Base-by-base conservation (phyloP, 495 filamentous ascomycete genomes). In the Aspergillus panamensis region DNA sequence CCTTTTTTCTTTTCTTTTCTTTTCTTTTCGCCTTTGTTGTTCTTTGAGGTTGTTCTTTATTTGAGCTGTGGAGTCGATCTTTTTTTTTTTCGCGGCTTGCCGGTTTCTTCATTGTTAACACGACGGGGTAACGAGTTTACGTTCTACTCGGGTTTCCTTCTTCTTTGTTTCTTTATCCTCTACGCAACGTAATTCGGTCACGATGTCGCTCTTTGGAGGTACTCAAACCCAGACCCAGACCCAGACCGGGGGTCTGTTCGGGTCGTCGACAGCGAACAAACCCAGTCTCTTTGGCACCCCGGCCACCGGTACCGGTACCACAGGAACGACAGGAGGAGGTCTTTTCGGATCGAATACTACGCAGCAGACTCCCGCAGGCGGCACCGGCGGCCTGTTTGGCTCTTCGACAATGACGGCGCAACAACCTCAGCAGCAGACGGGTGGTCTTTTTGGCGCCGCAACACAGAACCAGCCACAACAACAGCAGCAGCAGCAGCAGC, bases 151-250 rank as follows among this genome's bases (percentile, higher is more conserved):
- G n/a, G 17, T 20, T 13, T 39, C n/a, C n/a, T 25, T 25, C 25
- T 25, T 25, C 2, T 12, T 40, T 40, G 2, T 6, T 40, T 40
- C 8, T 40, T 40, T 14, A 40, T 40, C 50, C 20, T 53, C 9
- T 8, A n/a, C 31, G 7, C 29, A 20, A 13, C 30, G 7, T 51
- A 14, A 51, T 13, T 40, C 42, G 6, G n/a, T 29, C 31, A 63
- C 53, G 30, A 73, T 69, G 60, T 76, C 75, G 31, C 66, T 77
- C n/a, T 78, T 80, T 54, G 72, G 74, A 35, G 51, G 54, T 25
- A 25, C 25, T 32, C 57, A 57, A 29, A 19, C 45, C 5, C 48
- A 52, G 43, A 37, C 45, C 5, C 48, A 52, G 43, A 37, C 51
- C 59, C 65, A 61, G 42, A 55, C 40, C 56, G 48, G 48, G 29